phyloP scores from a whole-genome alignment of 1,139 yeast species.

The Suhomyces terraborum region DNA sequence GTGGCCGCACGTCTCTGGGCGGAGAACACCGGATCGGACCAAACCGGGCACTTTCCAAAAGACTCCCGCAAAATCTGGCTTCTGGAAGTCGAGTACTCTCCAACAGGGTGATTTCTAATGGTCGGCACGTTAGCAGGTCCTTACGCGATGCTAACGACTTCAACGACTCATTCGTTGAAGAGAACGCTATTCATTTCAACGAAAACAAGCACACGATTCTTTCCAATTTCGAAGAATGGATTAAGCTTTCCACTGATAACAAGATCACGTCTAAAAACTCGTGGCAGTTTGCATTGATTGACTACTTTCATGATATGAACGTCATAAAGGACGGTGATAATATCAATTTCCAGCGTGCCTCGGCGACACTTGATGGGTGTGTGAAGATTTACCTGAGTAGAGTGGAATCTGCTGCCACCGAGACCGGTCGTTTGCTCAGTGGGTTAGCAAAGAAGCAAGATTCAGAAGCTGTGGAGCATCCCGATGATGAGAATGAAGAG shows the following conservation, averaged over 20 bases:
- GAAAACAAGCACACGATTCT: constrained; percentile 49
- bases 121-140: constrained; percentile 23
- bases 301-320: constrained; percentile 73
- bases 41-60: constrained; percentile 17
- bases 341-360: constrained; percentile 74
- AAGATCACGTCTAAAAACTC: constrained; percentile 67
- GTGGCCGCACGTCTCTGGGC: constrained; percentile 9
- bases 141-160: constrained; percentile 12
- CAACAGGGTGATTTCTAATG: constrained; percentile 20
- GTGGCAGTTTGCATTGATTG: constrained; percentile 88
- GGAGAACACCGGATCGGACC: constrained; percentile 16
- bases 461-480: constrained; percentile 23
- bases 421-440: constrained; percentile 81
- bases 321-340: constrained; percentile 61
- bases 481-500: constrained; percentile 30
- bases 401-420: constrained; percentile 89
- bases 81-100: constrained; percentile 15
- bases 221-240: constrained; percentile 85
- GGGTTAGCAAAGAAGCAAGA: constrained; percentile 50
- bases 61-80: constrained; percentile 9
- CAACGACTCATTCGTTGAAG: constrained; percentile 34
- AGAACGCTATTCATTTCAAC: constrained; percentile 47
- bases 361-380: constrained; percentile 83
- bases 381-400: constrained; percentile 82
- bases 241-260: constrained; percentile 86